Evolutionary conservation across 176 grass and related monocot genomes (phyloP), one percentile per base, ranked within the genome.

Genomic region (Musa schizocarpa): DNA sequence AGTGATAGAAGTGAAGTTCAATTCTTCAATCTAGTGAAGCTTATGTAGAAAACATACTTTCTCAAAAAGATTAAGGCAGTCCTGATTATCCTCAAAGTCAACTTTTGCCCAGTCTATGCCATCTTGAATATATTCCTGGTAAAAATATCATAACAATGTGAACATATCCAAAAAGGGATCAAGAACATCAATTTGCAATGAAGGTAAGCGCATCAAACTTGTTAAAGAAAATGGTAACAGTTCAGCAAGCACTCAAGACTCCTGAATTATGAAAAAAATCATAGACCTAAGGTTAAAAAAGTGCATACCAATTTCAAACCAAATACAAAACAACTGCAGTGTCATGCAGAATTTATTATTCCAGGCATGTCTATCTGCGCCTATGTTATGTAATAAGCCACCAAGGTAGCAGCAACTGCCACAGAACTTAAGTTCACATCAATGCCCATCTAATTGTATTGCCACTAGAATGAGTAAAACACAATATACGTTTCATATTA

Each of bases 81-180:
- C 86, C 80, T 93, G 80, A 54, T 99, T 99, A 74, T 99, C 95
- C 76, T 94, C 95, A 81, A 99, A 99, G 27, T 99, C 88, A 80
- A 99, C 95, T 73, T 99, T 99, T 69, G 88, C 84, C 95, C 95
- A 99, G 78, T 99, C 95, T 61, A 99, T 99, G 72, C 95, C 95
- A 79, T 99, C 95, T 65, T 99, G 88, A 78, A 94, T 78, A 73
- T 99, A 99, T 83, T 99, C 95, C 90, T 92, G 84, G 48, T 54
- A 53, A 78, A 48, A 75, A n/a, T 76, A 83, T 75, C 17, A 64
- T 71, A 23, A 51, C 13, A 0, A 9, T 22, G 68, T 70, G 16
- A 70, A 51, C 14, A 51, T 70, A 59, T 74, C 62, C 16, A 63
- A 68, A 17, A 78, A 77, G 69, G 22, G 22, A 71, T 57, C 64